Evolutionary conservation across 176 grass and related monocot genomes (phyloP), one percentile per base, ranked within the genome.

Genomic region (Bothriochloa decipiens): DNA sequence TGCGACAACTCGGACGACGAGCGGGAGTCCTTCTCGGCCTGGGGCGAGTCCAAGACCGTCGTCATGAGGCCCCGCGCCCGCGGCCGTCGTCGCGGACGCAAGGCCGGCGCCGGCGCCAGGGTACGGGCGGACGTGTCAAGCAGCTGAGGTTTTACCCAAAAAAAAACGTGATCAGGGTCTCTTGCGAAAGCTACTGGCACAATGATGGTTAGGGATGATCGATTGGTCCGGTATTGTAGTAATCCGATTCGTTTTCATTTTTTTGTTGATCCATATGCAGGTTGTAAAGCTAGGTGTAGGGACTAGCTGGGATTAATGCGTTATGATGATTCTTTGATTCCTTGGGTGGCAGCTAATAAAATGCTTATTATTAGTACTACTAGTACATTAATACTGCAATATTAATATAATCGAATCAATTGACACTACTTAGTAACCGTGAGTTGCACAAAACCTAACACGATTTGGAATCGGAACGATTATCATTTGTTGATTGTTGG

Each of bases 1-100:
- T 96, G 94, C 67, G 86, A 89, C 68, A 88, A 83, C 80, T 92
- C 91, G 4, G 87, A 90, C 32, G 55, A 80, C 4, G 94, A 96
- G 91, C 71, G 79, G 77, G 84, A 73, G 26, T 27, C 68, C 4
- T 96, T 96, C 84, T 96, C 73, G 55, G 83, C 85, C 1, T 96
- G 94, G 94, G 94, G 94, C 26, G 94, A 96, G 72, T 96, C 94
- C 74, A 96, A 89, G 91, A 84, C 83, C 42, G 89, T 96, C 28
- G 83, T 90, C 29, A 70, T 83, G 87, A 85, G 70, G 82, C 23
- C 86, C 46, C 82, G 90, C 40, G 68, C 50, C 40, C 90, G 86
- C 26, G 79, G 83, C 0, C 86, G 89, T 62, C 89, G 89, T 76
- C 85, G 76, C 4, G 81, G 81, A 6, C 77, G 61, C 69, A 66